Base-by-base conservation (phyloP, 768 basidiomycete species). In the Boletus pseudo-olivaceus region DNA sequence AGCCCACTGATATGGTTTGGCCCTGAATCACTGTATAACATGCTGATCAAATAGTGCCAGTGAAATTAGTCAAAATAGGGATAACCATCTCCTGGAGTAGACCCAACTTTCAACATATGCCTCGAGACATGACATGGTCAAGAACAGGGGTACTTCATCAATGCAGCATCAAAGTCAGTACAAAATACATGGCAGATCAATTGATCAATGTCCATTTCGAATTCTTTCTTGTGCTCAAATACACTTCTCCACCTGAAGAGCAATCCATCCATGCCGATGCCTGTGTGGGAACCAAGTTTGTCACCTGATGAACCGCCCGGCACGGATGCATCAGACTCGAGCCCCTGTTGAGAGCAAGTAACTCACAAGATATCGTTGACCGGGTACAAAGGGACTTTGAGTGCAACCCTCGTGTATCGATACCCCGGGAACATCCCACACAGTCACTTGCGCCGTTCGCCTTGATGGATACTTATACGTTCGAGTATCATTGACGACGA, bases 341-440 rank as follows among this genome's bases (percentile, higher is more conserved):
- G 23, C 14, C 53, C 49, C 4, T 43, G 56, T 42, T 0, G 23
- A 27, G 39, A 38, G 12, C 11, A 26, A 12, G 10, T 5, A 2
- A 70, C 83, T 60, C 54, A 90, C 90, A 63, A 85, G 62, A 63
- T 85, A 94, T 51, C 82, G 72, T 64, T 87, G 82, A 1, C 90
- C 88, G 30, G 78, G 76, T 41, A 75, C 70, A 56, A 95, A 82
- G 5, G 73, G 56, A 33, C 83, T 76, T 47, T 77, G 64, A 49
- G 67, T 63, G n/a, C 69, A 75, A 5, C 76, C 81, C 57, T 88
- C 85, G 23, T 73, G 72, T n/a, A 75, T 61, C 1, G 72, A 73
- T 27, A 88, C 55, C 12, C 73, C 73, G 4, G 81, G 71, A 3
- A 82, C 85, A 62, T 95, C 90, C 91, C 91, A 94, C 4, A 95